Evolutionary conservation across 371 early-diverging fungal genomes (phyloP).

Genomic region (Mucor piriformis): DNA sequence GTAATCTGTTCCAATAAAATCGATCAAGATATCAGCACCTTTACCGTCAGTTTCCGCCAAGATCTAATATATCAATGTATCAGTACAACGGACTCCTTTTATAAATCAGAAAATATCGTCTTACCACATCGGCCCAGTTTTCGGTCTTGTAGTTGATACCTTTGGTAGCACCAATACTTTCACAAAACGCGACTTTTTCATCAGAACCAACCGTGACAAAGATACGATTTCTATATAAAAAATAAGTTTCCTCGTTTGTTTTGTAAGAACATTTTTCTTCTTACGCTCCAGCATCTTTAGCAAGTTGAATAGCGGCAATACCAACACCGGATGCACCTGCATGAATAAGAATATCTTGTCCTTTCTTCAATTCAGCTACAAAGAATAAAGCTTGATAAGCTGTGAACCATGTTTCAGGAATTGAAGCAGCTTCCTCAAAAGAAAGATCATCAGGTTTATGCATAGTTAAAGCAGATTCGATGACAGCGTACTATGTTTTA

Average conservation of each 20-base stretch:
- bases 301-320: slow-evolving; percentile 77
- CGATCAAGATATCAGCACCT: slow-evolving; percentile 75
- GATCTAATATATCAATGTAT: slow-evolving; percentile 34
- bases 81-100: neutral
- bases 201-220: slow-evolving; percentile 72
- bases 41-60: slow-evolving; percentile 54
- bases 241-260: neutral
- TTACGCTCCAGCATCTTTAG: slow-evolving; percentile 68
- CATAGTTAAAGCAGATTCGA: slow-evolving; percentile 64
- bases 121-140: slow-evolving; percentile 61
- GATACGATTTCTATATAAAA: slow-evolving; percentile 37
- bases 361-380: slow-evolving; percentile 59
- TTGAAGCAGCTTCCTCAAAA: slow-evolving; percentile 71
- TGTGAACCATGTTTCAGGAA: slow-evolving; percentile 82
- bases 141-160: slow-evolving; percentile 76
- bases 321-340: slow-evolving; percentile 83
- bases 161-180: slow-evolving; percentile 70
- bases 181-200: slow-evolving; percentile 70
- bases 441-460: slow-evolving; percentile 59
- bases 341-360: slow-evolving; percentile 76
- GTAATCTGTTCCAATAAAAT: slow-evolving; percentile 73
- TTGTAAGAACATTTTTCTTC: neutral
- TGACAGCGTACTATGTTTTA: slow-evolving; percentile 56
- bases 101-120: neutral
- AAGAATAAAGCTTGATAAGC: slow-evolving; percentile 76